Base-by-base conservation (phyloP, 2,329 filamentous ascomycete species). In the Proliferodiscus dingleyae region DNA sequence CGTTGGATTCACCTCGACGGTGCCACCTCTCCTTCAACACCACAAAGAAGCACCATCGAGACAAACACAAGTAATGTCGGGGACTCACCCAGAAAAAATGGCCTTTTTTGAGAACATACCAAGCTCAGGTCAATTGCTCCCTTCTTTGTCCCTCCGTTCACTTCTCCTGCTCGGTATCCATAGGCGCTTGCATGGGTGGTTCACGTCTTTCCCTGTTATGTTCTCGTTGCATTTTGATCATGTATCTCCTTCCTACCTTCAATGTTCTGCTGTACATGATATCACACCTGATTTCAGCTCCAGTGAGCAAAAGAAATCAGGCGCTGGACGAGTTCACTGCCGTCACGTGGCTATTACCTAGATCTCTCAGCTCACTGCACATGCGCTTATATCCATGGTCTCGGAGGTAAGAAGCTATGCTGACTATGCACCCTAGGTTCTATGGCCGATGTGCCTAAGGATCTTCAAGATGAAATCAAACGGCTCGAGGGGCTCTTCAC, bases 371-470 rank as follows among this genome's bases (percentile, higher is more conserved):
- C n/a, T 30, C 21, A 26, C 40, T 48, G 45, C 15, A 38, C 29
- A 50, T 16, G 3, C 42, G 5, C 3, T 32, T 34, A 18, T 18
- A 10, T n/a, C 18, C 34, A 16, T 26, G 24, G 24, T 26, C 24
- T 26, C 21, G 11, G 24, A 19, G 37, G 37, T 21, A n/a, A 24
- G 33, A 10, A 37, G 24, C 10, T 37, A 42, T 50, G 38, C 56
- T 61, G 40, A 61, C 43, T 43, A 23, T 16, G 7, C 15, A 32
- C 38, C 33, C 43, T 56, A 95, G 89, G 89, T 65, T 95, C 90
- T 53, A 88, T 93, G 80, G 82, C 84, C 67, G 89, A 96, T 72
- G 78, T 95, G 68, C 90, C 91, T 54, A 86, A 89, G 71, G 83
- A 89, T 68, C 78, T 96, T 55, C 72, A 88, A 53, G 67, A 76